phyloP scores from a whole-genome alignment of 176 grass and related monocot genomes.

The Phragmites australis region DNA sequence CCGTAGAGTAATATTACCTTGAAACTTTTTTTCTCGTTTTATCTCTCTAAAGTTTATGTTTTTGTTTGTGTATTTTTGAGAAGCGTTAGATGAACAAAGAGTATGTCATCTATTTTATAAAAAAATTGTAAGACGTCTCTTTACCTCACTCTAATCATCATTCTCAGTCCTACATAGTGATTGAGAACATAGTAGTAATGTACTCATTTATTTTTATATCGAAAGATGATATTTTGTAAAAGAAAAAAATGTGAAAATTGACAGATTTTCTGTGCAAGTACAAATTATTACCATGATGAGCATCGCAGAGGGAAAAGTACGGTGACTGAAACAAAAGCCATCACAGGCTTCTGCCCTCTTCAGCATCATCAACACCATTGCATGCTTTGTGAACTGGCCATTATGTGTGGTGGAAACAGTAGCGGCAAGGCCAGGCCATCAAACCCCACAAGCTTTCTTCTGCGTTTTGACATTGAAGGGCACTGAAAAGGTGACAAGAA shows the following conservation, averaged over 20 bases:
- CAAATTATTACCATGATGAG: slow-evolving; percentile 48
- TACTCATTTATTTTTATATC: background rate
- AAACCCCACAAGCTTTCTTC: slow-evolving; percentile 38
- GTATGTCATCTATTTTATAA: no score
- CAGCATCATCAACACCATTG: slow-evolving; percentile 34
- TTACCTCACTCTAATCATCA: no score
- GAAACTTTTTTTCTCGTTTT: no score
- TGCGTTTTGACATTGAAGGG: slow-evolving; percentile 47
- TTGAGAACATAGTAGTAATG: no score
- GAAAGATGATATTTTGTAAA: background rate
- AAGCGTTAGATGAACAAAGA: no score
- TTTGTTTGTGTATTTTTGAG: no score
- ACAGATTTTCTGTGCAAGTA: background rate
- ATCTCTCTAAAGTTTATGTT: no score
- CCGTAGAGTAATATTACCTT: no score
- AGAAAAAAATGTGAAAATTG: slow-evolving; percentile 3
- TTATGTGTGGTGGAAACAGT: slow-evolving; percentile 14
- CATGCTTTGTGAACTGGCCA: slow-evolving; percentile 53
- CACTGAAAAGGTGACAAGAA: slow-evolving; percentile 45
- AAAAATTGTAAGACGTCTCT: no score
- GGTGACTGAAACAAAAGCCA: slow-evolving; percentile 21
- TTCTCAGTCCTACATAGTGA: no score
- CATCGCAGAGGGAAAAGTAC: background rate
- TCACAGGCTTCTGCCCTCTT: slow-evolving; percentile 21
- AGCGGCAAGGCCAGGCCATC: slow-evolving; percentile 37